A percentile compares a stretch with the other conserved stretches of the same genome.
These are phyloP conservation scores for Saraca asoca DNA, from an alignment of 331 rosid genomes.

Conservation along the genomic window DNA sequence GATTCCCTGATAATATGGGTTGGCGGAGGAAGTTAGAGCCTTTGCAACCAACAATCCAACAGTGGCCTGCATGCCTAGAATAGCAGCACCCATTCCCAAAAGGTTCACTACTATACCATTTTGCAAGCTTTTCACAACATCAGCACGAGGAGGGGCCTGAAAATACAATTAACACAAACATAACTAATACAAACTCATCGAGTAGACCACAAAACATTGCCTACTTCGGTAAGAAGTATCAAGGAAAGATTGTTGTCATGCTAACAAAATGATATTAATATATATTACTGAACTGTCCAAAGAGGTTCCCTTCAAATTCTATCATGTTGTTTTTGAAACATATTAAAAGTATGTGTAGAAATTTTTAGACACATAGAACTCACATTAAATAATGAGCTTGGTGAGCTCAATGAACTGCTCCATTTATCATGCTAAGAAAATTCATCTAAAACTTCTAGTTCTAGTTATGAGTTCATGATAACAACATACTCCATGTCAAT, in stretches of 20 bases:
- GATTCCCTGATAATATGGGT: constrained; percentile 79
- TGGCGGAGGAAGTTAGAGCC: constrained; percentile 87
- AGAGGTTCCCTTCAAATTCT: constrained; percentile 1
- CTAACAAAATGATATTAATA: background rate
- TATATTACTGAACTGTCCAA: background rate
- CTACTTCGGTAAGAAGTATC: background rate
- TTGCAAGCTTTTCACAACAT: constrained; percentile 78
- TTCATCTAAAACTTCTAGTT: background rate
- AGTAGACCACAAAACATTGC: background rate
- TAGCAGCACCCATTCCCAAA: constrained; percentile 90
- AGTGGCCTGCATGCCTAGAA: constrained; percentile 97
- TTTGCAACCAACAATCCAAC: constrained; percentile 92
- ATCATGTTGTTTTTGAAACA: background rate
- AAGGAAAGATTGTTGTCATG: background rate
- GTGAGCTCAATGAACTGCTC: background rate
- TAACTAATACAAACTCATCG: constrained; percentile 14
- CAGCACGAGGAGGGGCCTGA: constrained; percentile 98
- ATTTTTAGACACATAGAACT: background rate
- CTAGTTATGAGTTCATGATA: background rate
- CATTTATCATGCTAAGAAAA: constrained; percentile 7
- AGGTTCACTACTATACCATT: constrained; percentile 81
- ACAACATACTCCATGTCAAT: background rate
- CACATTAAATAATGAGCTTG: background rate
- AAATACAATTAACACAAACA: constrained; percentile 26
- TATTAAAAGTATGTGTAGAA: background rate